Conservation (phyloP, 371 early-diverging fungal species). For the Mucor sp. region DNA sequence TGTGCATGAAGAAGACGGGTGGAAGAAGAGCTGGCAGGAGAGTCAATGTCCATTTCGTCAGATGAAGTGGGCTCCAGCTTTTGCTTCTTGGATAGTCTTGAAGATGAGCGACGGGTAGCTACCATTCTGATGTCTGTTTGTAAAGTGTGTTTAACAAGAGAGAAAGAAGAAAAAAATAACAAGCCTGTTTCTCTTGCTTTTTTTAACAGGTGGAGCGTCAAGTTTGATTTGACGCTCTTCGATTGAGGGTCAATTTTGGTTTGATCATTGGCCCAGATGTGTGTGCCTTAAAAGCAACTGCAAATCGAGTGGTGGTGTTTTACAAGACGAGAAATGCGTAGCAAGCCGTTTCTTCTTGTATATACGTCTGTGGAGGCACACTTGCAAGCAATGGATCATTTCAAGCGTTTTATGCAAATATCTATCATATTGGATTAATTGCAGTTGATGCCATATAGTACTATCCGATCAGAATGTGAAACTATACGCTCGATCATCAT, state of each 20-base stretch:
- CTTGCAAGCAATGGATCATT: no score
- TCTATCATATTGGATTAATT: neutral
- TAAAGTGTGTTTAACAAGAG: slow-evolving; percentile 4
- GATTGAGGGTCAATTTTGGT: neutral
- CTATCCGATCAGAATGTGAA: neutral
- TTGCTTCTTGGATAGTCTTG: neutral
- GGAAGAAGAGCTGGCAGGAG: neutral
- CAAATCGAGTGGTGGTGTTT: neutral
- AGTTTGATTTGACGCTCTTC: slow-evolving; percentile 5
- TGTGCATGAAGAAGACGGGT: neutral
- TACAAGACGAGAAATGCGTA: slow-evolving; percentile 1
- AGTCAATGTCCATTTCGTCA: neutral
- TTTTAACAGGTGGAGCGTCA: neutral
- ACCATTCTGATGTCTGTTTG: slow-evolving; percentile 6
- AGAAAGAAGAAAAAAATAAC: neutral
- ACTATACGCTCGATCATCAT: neutral
- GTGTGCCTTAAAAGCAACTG: neutral
- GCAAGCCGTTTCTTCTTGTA: neutral
- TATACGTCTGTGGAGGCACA: no score
- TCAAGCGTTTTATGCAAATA: no score
- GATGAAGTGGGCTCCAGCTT: neutral
- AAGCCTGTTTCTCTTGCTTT: neutral
- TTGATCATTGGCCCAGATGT: neutral
- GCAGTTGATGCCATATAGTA: neutral
- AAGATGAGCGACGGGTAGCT: slow-evolving; percentile 8